phyloP scores from a whole-genome alignment of 2,329 filamentous ascomycete species.

The Xylariaceae sp. region DNA sequence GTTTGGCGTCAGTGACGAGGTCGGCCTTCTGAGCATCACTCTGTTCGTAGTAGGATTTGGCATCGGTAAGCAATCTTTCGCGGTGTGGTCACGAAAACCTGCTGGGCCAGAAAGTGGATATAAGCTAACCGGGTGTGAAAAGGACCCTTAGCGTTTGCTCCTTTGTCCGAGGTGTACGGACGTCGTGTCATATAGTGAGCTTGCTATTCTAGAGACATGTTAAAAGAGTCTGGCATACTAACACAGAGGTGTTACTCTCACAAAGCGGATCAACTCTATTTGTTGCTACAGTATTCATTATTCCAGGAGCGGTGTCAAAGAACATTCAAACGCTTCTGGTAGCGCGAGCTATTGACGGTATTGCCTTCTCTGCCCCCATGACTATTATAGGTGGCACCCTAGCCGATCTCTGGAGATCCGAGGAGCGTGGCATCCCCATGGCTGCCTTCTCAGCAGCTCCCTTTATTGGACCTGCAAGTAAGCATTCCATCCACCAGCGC shows the following conservation, averaged over 20 bases:
- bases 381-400: constrained; percentile 83
- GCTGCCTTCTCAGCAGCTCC: constrained; percentile 83
- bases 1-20: constrained; percentile 74
- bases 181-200: constrained; percentile 69
- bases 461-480: constrained; percentile 78
- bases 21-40: constrained; percentile 73
- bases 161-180: constrained; percentile 76
- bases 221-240: not conserved
- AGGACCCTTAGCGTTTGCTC: constrained; percentile 81
- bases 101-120: not conserved
- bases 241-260: not conserved
- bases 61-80: constrained; percentile 57
- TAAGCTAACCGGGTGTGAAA: constrained; percentile 5
- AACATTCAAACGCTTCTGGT: constrained; percentile 80
- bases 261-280: constrained; percentile 62
- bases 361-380: constrained; percentile 86
- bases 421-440: constrained; percentile 87
- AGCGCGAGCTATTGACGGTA: constrained; percentile 78
- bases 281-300: constrained; percentile 77
- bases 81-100: not conserved
- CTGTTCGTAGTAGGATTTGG: constrained; percentile 85
- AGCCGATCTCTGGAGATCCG: constrained; percentile 82
- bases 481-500: constrained; percentile 32
- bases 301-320: constrained; percentile 77
- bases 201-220: not conserved